These are phyloP conservation scores for Gossypium lobatum DNA, from an alignment of 441 rosid species.

Conservation along the genomic window DNA sequence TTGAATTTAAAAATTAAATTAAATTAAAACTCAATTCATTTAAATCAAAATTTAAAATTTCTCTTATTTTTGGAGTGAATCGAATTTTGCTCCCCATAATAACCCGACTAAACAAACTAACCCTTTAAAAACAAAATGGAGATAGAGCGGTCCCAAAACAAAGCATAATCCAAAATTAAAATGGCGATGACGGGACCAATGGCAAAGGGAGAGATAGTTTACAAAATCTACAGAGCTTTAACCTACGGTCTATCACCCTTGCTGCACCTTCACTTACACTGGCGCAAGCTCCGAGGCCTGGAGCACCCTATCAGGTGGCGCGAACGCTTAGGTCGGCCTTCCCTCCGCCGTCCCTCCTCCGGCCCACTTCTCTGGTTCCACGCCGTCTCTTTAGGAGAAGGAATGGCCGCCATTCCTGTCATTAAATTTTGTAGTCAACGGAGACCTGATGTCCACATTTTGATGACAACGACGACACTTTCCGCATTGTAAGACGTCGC, in stretches of 20 bases:
- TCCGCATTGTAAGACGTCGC: conserved; percentile 64
- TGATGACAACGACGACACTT: conserved; percentile 71
- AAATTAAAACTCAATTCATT: too few relatives aligned
- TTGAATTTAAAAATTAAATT: too few relatives aligned
- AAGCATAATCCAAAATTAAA: conserved; percentile 19
- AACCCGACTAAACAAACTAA: too few relatives aligned
- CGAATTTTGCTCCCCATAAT: too few relatives aligned
- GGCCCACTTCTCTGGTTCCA: conserved; percentile 89
- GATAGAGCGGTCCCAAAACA: background rate
- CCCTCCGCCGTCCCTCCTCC: conserved; percentile 55
- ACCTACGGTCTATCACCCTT: conserved; percentile 59
- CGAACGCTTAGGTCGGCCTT: conserved; percentile 74
- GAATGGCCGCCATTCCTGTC: conserved; percentile 89
- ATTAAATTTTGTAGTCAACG: conserved; percentile 44
- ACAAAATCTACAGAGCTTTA: conserved; percentile 63
- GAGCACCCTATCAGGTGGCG: conserved; percentile 76
- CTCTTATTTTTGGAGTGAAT: too few relatives aligned
- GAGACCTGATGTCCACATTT: conserved; percentile 57
- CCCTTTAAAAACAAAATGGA: too few relatives aligned
- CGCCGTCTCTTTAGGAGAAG: conserved; percentile 95
- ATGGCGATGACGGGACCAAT: conserved; percentile 28
- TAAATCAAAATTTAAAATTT: too few relatives aligned
- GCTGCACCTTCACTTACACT: conserved; percentile 54
- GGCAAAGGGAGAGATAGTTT: conserved; percentile 35
- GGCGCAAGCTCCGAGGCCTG: conserved; percentile 64